Base-by-base conservation (phyloP, 139 green algal species). In the Diplosphaera chodatii region DNA sequence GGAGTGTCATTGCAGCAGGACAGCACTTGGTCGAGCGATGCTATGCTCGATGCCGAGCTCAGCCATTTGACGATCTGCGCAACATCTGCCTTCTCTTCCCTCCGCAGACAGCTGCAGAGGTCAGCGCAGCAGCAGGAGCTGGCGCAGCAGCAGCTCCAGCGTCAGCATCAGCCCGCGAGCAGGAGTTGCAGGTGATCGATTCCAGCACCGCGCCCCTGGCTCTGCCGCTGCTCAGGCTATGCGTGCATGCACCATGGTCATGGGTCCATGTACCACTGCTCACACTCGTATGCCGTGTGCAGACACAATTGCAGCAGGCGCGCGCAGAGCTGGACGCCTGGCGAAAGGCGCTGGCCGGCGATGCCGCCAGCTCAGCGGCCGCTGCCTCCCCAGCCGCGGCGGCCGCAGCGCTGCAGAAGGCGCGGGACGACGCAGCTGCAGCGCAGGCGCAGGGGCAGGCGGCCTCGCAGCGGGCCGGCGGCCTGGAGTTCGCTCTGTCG, bases 401-500 rank as follows among this genome's bases (percentile, higher is more conserved):
- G 55, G 55, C 71, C 22, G 40, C 64, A 1, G 31, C n/a, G 23
- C 1, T 55, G 25, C 41, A 65, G 29, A 71, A 63, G 27, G 33
- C 65, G 32, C 34, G 74, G 1, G 74, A 79, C 20, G 23, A 41
- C 32, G 10, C 28, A 4, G 10, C 22, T 6, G 75, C 76, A 15
- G 77, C 81, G 67, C 22, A 77, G 37, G 70, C 71, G 8, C 40
- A 74, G 69, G 40, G 75, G 29, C 69, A 67, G 2, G 25, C 48
- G 48, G 13, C 48, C 48, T n/a, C 48, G 18, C 59, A 72, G 21
- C 40, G 70, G 1, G 77, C 81, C 28, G 72, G 72, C 10, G 74
- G 76, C 37, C 56, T 84, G 32, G 76, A 86, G 31, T 75, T 83
- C 28, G 74, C 81, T 28, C 70, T 89, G 29, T 80, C 82, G 32